Base-by-base conservation (phyloP, 108 stramenopile genomes). In the Nannochloropsis gaditana region DNA sequence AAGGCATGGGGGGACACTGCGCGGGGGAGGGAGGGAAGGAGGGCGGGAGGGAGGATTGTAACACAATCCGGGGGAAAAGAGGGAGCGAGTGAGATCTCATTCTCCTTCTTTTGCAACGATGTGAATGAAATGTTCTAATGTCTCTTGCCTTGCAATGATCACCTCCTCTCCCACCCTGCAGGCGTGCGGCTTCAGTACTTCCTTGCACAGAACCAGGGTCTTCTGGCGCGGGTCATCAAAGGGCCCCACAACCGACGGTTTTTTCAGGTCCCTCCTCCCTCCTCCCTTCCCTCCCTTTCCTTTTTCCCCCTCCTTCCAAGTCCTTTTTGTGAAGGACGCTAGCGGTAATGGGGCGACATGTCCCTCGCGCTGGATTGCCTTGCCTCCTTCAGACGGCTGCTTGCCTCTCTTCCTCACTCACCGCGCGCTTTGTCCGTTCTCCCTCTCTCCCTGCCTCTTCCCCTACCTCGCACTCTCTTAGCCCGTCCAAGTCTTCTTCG, bases 281-380 rank as follows among this genome's bases (percentile, higher is more conserved):
- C 81, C 81, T 21, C 45, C 41, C 41, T 44, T 11, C 82, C 80
- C 45, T 82, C 80, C 80, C 82, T n/a, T 19, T 86, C 21, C 79
- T 1, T 31, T 59, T 79, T 73, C 1, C 79, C 47, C 47, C 47
- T 50, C 47, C 47, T 50, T 15, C 47, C 31, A 31, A 31, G 1
- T 1, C 1, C 31, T 31, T 31, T 31, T 31, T 31, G 31, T 31
- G 0, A 1, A 31, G 0, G 31, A 31, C 31, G 31, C 31, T 31
- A 31, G 31, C 31, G 1, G 31, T 31, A 1, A 1, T 31, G 31
- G 31, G 31, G 31, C 31, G 31, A 31, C 31, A 31, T 31, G 31
- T 31, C 31, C 31, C 31, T 31, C 31, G 31, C 31, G 31, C 31
- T 31, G 0, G 31, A 31, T 31, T 31, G 31, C 31, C 47, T 15